Percentiles rank a stretch among this genome's conserved stretches.
Conservation (phyloP, 2,329 filamentous ascomycete genomes). For the Fusarium pseudonygamai region DNA sequence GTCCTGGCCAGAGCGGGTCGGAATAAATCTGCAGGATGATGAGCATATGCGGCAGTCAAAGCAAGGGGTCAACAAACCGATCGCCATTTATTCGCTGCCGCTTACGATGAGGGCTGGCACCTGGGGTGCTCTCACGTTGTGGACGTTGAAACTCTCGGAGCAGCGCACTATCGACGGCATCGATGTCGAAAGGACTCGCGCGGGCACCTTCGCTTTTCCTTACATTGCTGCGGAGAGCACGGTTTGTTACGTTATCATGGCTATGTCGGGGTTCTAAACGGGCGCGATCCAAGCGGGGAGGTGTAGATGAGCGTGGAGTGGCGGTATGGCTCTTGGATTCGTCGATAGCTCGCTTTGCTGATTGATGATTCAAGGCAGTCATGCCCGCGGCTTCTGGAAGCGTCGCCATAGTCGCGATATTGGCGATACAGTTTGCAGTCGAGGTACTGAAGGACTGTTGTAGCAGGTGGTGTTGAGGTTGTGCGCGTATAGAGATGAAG, state of each 20-base stretch:
- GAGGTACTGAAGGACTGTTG: conserved; percentile 3
- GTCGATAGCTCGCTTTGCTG: conserved; percentile 47
- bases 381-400: conserved; percentile 44
- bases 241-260: conserved; percentile 47
- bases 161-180: conserved; percentile 61
- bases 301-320: conserved; percentile 54
- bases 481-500: conserved; percentile 6
- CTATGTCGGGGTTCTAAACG: conserved; percentile 55
- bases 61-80: conserved; percentile 55
- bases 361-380: conserved; percentile 45
- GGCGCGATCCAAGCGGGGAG: conserved; percentile 56
- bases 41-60: conserved; percentile 24
- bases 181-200: conserved; percentile 56
- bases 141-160: conserved; percentile 62
- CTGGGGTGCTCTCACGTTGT: conserved; percentile 62
- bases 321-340: conserved; percentile 46
- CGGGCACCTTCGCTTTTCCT: conserved; percentile 51
- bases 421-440: conserved; percentile 12
- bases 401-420: conserved; percentile 47
- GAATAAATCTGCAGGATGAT: conserved; percentile 79
- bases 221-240: conserved; percentile 48
- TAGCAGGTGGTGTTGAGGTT: conserved; percentile 11
- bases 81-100: conserved; percentile 69
- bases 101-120: conserved; percentile 66
- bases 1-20: conserved; percentile 91